phyloP scores from a whole-genome alignment of 73 alveolate genomes.

The Stentor coeruleus region DNA sequence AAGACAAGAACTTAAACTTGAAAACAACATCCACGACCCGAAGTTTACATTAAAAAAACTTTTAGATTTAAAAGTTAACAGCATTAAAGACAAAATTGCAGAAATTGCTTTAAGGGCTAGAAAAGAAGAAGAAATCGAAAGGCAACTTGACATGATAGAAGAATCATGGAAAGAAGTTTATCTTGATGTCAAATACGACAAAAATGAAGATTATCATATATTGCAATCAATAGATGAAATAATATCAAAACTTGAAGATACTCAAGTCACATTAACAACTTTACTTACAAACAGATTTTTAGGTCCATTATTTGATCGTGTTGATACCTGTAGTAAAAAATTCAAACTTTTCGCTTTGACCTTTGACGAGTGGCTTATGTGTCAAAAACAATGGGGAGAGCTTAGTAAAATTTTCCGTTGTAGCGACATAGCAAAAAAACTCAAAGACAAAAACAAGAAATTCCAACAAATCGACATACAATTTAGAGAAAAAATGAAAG shows the following conservation, averaged over 20 bases:
- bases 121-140: constrained; percentile 81
- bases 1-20: constrained; percentile 29
- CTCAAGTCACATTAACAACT: constrained; percentile 44
- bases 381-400: constrained; percentile 76
- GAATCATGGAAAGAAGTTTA: constrained; percentile 38
- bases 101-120: constrained; percentile 71
- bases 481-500: constrained; percentile 74
- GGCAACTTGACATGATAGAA: constrained; percentile 38
- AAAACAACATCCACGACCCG: constrained; percentile 49
- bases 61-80: constrained; percentile 59
- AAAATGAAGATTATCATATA: constrained; percentile 43
- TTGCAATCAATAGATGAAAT: constrained; percentile 45
- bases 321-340: constrained; percentile 31
- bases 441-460: constrained; percentile 70
- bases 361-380: constrained; percentile 55
- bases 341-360: constrained; percentile 26
- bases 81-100: constrained; percentile 62
- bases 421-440: constrained; percentile 84
- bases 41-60: constrained; percentile 62
- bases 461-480: constrained; percentile 67
- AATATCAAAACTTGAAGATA: constrained; percentile 45
- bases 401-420: constrained; percentile 73
- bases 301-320: constrained; percentile 38
- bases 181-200: constrained; percentile 35
- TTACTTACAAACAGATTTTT: constrained; percentile 46